Conservation (phyloP, 176 grass and related monocot genomes). For the Musa beccarii region DNA sequence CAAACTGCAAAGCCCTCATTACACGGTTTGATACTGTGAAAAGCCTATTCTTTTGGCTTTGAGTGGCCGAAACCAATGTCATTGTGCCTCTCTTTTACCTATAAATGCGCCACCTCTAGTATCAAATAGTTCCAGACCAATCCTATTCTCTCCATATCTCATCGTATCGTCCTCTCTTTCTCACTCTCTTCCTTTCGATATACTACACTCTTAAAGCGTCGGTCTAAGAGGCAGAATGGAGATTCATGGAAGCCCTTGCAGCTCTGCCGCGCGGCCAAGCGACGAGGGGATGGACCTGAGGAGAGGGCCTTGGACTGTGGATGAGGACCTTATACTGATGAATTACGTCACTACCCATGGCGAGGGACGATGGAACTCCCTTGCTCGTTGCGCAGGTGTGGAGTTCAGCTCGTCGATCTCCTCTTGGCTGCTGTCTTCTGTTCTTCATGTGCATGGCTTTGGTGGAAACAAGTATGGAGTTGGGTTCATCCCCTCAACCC, state of each 20-base stretch:
- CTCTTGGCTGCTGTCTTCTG: not conserved
- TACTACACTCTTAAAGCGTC: not conserved
- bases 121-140: too few relatives aligned
- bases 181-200: not conserved
- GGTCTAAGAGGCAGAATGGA: not conserved
- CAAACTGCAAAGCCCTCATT: too few relatives aligned
- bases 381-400: constrained; percentile 82
- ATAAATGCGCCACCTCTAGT: too few relatives aligned
- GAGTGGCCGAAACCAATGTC: too few relatives aligned
- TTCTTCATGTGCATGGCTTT: too few relatives aligned
- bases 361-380: constrained; percentile 94
- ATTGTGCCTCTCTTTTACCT: too few relatives aligned
- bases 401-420: not conserved
- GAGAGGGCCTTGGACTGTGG: constrained; percentile 87
- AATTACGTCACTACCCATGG: constrained; percentile 76
- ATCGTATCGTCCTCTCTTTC: not conserved
- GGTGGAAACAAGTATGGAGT: too few relatives aligned
- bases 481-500: not conserved
- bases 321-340: constrained; percentile 79
- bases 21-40: too few relatives aligned
- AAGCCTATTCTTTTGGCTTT: too few relatives aligned
- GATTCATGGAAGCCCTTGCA: not conserved
- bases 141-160: too few relatives aligned
- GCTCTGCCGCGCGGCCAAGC: not conserved
- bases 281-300: constrained; percentile 32